A percentile compares a stretch with the other conserved stretches of the same genome.
Evolutionary conservation across 805 yeast genomes (phyloP).

Genomic region (Candida parachauliodes): DNA sequence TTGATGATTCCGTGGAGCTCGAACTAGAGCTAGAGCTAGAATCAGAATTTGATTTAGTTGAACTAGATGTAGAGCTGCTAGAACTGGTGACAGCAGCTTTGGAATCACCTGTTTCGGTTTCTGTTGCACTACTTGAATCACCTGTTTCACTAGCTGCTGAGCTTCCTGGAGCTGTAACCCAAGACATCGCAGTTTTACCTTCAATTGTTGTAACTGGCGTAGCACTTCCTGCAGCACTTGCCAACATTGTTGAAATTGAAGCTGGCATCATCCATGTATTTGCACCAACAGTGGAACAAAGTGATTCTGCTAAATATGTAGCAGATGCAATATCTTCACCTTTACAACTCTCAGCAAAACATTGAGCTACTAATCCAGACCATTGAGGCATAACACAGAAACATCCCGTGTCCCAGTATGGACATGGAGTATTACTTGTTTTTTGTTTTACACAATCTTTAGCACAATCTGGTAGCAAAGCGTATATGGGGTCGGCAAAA

Average conservation of each 20-base stretch:
- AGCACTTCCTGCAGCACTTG: conserved; percentile 26
- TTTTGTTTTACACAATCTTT: conserved; percentile 25
- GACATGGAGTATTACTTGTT: conserved; percentile 45
- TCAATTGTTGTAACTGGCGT: conserved; percentile 12
- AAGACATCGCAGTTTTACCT: conserved; percentile 9
- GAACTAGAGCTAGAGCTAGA: not conserved
- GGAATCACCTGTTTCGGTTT: conserved; percentile 5
- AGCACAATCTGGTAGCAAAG: conserved; percentile 41
- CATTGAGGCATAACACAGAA: conserved; percentile 39
- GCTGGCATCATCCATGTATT: conserved; percentile 29
- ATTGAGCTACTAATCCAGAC: conserved; percentile 30
- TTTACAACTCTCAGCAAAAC: conserved; percentile 34
- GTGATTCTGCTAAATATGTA: conserved; percentile 24
- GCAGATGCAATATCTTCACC: conserved; percentile 29
- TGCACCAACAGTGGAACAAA: conserved; percentile 23
- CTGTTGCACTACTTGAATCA: conserved; percentile 4
- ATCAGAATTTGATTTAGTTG: not conserved
- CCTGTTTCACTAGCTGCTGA: conserved; percentile 6
- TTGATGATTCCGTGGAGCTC: not conserved
- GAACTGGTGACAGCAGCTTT: conserved; percentile 2
- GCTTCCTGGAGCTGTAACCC: conserved; percentile 11
- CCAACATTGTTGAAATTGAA: conserved; percentile 12
- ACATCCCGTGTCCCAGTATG: conserved; percentile 43
- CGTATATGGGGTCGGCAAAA: conserved; percentile 18
- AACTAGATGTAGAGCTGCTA: conserved; percentile 3